Conservation (phyloP, 164 flowering plant species). For the Protea cynaroides region DNA sequence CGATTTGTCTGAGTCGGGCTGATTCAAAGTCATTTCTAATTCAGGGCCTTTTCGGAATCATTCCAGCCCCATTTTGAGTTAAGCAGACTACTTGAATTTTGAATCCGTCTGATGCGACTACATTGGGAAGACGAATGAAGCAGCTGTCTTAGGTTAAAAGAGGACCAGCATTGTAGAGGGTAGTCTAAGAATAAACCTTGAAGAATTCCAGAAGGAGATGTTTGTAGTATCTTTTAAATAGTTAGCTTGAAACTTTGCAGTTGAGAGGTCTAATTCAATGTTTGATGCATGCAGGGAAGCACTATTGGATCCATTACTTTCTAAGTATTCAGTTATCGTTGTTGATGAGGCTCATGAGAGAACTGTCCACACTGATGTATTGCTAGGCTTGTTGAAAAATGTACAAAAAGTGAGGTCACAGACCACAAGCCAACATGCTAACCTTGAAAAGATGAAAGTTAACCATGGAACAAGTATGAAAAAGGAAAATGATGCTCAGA, state of each 20-base stretch:
- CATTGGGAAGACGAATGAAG: too few species aligned
- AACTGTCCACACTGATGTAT: conserved; percentile 92
- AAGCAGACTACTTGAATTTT: too few species aligned
- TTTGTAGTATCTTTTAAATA: neutral
- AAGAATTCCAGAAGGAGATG: neutral
- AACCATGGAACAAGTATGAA: conserved; percentile 20
- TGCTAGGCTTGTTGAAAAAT: conserved; percentile 76
- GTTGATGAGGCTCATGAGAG: conserved; percentile 99
- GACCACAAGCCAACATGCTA: conserved; percentile 13
- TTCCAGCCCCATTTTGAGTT: too few species aligned
- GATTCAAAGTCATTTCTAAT: too few species aligned
- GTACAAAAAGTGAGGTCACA: conserved; percentile 60
- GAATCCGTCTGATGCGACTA: too few species aligned
- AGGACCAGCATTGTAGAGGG: too few species aligned
- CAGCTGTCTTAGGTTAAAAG: too few species aligned
- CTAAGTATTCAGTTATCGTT: conserved; percentile 81
- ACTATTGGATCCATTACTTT: conserved; percentile 76
- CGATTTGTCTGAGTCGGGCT: too few species aligned
- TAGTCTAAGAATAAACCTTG: neutral
- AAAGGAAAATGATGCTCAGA: conserved; percentile 23
- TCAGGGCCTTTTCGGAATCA: too few species aligned
- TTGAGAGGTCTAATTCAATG: neutral
- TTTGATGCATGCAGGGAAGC: conserved; percentile 69
- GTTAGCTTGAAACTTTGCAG: neutral
- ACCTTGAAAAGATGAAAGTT: conserved; percentile 16